Conservation (phyloP, 2,329 filamentous ascomycete genomes). For the Pestalotiopsis sp. region DNA sequence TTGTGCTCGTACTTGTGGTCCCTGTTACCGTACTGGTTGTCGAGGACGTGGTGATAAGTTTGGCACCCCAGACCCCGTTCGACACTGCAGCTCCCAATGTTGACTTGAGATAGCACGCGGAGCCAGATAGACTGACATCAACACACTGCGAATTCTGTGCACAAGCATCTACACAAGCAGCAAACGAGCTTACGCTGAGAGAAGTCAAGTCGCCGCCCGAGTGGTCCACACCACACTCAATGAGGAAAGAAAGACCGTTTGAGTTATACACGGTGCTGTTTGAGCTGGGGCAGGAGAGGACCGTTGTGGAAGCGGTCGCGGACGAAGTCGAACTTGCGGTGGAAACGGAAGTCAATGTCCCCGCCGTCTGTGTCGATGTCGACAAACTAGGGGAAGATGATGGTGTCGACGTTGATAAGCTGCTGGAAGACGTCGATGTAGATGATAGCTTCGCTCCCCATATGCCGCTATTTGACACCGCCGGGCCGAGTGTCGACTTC, state of each 20-base stretch:
- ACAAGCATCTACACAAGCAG: not conserved
- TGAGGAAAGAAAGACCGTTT: not conserved
- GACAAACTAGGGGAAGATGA: not conserved
- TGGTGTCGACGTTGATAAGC: not conserved
- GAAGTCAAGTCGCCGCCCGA: not conserved
- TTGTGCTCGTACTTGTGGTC: not conserved
- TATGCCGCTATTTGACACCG: not conserved
- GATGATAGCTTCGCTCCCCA: conserved; percentile 1
- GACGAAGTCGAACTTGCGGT: not conserved
- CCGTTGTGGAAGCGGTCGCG: not conserved
- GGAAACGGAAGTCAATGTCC: not conserved
- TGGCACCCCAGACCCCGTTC: not conserved
- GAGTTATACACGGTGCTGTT: not conserved
- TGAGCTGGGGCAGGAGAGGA: not conserved
- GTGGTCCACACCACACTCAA: not conserved
- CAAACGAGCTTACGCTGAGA: not conserved
- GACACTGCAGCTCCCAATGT: not conserved
- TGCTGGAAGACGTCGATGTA: not conserved
- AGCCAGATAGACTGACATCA: not conserved
- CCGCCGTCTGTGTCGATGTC: not conserved
- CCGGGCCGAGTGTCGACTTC: not conserved
- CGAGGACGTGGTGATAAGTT: not conserved
- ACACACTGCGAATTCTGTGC: not conserved
- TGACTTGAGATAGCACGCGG: conserved; percentile 1
- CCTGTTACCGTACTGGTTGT: not conserved